Evolutionary conservation across 202 grass and related monocot species (phyloP), one percentile per base, ranked within the genome.

Genomic region (Musa balbisiana): DNA sequence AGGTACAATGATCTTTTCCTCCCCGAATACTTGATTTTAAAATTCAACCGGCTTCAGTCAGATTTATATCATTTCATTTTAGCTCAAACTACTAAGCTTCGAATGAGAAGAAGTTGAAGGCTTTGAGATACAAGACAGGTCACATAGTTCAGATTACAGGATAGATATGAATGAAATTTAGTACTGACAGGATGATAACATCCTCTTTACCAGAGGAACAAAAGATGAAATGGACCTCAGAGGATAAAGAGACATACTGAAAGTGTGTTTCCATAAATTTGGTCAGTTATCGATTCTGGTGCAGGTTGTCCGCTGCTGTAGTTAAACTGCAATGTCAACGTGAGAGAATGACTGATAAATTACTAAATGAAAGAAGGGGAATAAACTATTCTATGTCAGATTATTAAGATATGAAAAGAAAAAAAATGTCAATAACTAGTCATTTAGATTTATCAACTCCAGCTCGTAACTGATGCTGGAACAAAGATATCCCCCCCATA

Each of bases 301-400:
- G 89, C 92, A 81, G 92, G 92, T 72, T 96, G 92, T 10, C 92
- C 92, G 26, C 92, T 96, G 81, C 83, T 92, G 62, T 96, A 96
- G 71, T 96, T 96, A 76, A 96, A 96, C 92, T 96, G 81, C 62
- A 63, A 50, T 62, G 79, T 75, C 11, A 54, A 67, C 82, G n/a
- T 76, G 21, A 49, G 74, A 51, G 3, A 73, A 8, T 26, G 9
- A 52, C 11, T 73, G 52, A 55, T 22, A 55, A 26, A 43, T 43
- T 43, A 43, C 33, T 43, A 43, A 43, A 43, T 43, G 33, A 43
- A 43, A 43, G 5, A 6, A 43, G 33, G 33, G 33, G 33, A 43
- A 43, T 6, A 5, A 43, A 43, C 33, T 43, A 43, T 6, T 5
- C 33, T 6, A 43, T 6, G 33, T 43, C 33, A 43, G 33, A 43